A percentile compares a stretch with the other conserved stretches of the same genome.
These are phyloP conservation scores for Leccinum subrobustum DNA, from an alignment of 1,284 basidiomycete species.

Conservation along the genomic window DNA sequence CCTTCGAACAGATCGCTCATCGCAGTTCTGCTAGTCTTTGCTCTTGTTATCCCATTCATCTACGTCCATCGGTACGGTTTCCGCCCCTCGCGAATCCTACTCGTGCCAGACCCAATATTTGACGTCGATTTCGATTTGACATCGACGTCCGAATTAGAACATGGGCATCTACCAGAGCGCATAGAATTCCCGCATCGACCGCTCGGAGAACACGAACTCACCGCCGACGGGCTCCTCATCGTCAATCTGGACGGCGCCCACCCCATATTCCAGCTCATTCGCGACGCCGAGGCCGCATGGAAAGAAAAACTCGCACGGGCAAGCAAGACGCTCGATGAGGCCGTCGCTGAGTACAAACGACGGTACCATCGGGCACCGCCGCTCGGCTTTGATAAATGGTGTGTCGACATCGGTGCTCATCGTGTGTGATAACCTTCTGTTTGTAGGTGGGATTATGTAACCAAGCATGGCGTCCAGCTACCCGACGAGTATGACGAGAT, in stretches of 20 bases:
- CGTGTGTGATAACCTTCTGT: neutral
- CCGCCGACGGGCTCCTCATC: slow-evolving; percentile 29
- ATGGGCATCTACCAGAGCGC: neutral
- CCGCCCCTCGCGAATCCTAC: neutral
- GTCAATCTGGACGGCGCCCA: slow-evolving; percentile 37
- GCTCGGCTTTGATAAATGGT: slow-evolving; percentile 60
- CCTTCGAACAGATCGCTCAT: slow-evolving; percentile 2
- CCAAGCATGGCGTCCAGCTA: slow-evolving; percentile 52
- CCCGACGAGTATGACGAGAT: slow-evolving; percentile 62
- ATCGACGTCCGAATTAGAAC: neutral
- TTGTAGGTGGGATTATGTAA: slow-evolving; percentile 55
- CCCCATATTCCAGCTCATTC: slow-evolving; percentile 46
- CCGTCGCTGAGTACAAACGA: slow-evolving; percentile 45
- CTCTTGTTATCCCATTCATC: neutral
- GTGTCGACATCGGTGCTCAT: neutral
- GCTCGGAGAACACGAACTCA: slow-evolving; percentile 24
- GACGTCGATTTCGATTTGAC: neutral
- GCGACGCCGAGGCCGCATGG: slow-evolving; percentile 41
- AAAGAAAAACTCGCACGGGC: slow-evolving; percentile 40
- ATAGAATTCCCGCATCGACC: neutral
- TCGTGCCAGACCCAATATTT: neutral
- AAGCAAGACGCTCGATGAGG: slow-evolving; percentile 44
- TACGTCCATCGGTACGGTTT: neutral
- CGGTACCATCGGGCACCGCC: slow-evolving; percentile 50
- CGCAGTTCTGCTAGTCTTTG: slow-evolving; percentile 2